Evolutionary conservation across 306 rosid species (phyloP), one percentile per base, ranked within the genome.

Genomic region (Acacia acuminata): DNA sequence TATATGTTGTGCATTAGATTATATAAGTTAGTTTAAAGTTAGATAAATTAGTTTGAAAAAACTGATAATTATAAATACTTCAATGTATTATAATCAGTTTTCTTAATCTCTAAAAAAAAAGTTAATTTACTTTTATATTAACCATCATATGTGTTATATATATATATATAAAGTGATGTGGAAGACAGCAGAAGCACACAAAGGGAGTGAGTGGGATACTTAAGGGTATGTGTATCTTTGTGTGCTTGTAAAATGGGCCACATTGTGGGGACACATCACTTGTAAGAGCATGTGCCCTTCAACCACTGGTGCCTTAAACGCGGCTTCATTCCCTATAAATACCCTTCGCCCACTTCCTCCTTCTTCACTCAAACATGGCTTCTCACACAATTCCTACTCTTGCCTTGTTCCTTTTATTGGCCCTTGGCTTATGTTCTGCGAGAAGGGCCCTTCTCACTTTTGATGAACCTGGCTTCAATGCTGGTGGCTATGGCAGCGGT

Each of bases 151-250:
- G 5, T 36, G 5, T 36, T 36, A 36, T 36, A 36, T 36, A 36
- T 2, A 55, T 43, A 47, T 47, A 47, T 13, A 47, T 48, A 48
- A 1, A 12, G 36, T 24, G 36, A 12, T 61, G 88, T 91, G 95
- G 95, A 87, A 60, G 89, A 88, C 95, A 91, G 93, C 95, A 75
- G 71, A 83, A 85, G 71, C 88, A 88, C 93, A 88, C 95, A 78
- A 84, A 32, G 32, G 58, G 12, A 61, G 71, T 64, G 65, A 15
- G 70, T 64, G 17, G 17, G 19, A 1, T 7, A 73, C 43, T 64
- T 10, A 8, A 17, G 10, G 14, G 24, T 10, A 3, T 27, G 2
- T 6, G 20, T 76, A 78, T 73, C 63, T 78, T 65, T 72, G 69
- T 68, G 25, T 73, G 73, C 58, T 36, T 9, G 36, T 66, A 12